Evolutionary conservation across 768 basidiomycete species (phyloP).

Genomic region (Leccinum aurantiacum): DNA sequence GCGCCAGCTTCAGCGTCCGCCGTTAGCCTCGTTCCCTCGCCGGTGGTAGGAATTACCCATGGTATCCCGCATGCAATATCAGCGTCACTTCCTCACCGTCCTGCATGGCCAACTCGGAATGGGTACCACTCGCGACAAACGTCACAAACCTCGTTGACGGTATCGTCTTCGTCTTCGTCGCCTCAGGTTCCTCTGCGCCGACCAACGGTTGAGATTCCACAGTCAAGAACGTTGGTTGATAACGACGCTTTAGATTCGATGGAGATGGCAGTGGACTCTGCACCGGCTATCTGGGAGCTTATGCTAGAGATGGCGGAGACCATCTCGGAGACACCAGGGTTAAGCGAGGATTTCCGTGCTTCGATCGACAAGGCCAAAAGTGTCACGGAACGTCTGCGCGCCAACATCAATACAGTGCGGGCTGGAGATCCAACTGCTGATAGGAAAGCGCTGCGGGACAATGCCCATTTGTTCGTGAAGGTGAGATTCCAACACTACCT

Average conservation of each 20-base stretch:
- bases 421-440: conserved; percentile 55
- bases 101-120: conserved; percentile 10
- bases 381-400: conserved; percentile 61
- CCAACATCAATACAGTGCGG: conserved; percentile 57
- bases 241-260: conserved; percentile 79
- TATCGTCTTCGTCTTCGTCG: conserved; percentile 39
- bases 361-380: conserved; percentile 60
- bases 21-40: conserved; percentile 17
- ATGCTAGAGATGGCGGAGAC: conserved; percentile 72
- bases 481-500: conserved; percentile 39
- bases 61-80: conserved; percentile 10
- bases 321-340: conserved; percentile 46
- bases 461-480: conserved; percentile 81
- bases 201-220: conserved; percentile 48
- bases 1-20: conserved; percentile 34
- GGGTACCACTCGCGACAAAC: conserved; percentile 42
- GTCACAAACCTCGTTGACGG: conserved; percentile 44
- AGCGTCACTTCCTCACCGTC: conserved; percentile 15
- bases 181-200: conserved; percentile 27
- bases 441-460: conserved; percentile 65
- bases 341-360: conserved; percentile 47
- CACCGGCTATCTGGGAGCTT: conserved; percentile 79
- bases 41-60: conserved; percentile 6
- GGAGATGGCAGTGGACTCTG: conserved; percentile 73
- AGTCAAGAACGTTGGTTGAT: conserved; percentile 67